These are phyloP conservation scores for Solanum chaucha DNA, from an alignment of 257 asterid species.

Conservation along the genomic window DNA sequence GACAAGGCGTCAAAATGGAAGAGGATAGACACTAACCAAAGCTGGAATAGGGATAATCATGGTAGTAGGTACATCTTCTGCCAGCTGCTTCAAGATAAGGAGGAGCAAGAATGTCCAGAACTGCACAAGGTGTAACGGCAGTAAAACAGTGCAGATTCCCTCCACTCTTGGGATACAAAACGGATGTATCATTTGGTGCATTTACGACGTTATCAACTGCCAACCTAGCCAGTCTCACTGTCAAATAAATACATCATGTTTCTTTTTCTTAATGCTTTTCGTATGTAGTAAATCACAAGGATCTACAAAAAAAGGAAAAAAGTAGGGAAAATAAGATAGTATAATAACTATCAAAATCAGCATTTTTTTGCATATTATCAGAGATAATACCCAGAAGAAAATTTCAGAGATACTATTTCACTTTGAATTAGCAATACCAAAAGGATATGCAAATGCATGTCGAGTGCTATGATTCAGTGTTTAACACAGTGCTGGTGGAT, in stretches of 20 bases:
- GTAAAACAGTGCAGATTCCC: conserved; percentile 92
- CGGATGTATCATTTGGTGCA: conserved; percentile 62
- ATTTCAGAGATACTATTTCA: background rate
- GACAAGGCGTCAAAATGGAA: background rate
- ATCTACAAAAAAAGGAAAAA: background rate
- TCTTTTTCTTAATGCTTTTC: background rate
- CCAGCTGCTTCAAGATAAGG: conserved; percentile 70
- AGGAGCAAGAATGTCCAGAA: conserved; percentile 92
- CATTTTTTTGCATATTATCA: background rate
- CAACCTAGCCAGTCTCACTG: conserved; percentile 92
- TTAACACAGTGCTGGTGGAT: background rate
- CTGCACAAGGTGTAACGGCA: conserved; percentile 88
- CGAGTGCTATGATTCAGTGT: background rate
- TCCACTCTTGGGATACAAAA: conserved; percentile 72
- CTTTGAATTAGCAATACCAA: background rate
- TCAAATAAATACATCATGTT: conserved; percentile 3
- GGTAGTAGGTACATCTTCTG: conserved; percentile 78
- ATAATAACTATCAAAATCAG: background rate
- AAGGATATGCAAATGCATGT: background rate
- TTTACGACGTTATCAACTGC: conserved; percentile 65
- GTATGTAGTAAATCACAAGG: background rate
- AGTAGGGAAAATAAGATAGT: background rate
- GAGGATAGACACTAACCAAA: conserved; percentile 38
- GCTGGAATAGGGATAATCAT: conserved; percentile 62
- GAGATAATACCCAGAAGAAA: background rate